These are phyloP conservation scores for Mycena belliarum DNA, from an alignment of 768 basidiomycete species.

Conservation along the genomic window DNA sequence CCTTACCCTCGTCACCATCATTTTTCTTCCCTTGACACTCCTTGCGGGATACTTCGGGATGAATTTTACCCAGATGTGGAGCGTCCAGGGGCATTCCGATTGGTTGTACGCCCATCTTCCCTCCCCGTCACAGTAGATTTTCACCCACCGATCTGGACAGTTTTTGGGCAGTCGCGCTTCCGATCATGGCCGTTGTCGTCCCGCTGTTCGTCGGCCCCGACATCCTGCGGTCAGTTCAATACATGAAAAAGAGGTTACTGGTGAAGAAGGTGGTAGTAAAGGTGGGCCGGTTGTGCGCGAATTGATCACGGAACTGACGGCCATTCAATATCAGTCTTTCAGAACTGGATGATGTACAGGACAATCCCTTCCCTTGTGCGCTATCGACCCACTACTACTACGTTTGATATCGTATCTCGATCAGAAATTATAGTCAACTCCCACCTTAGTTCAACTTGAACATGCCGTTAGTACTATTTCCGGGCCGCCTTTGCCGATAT, in stretches of 20 bases:
- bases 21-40: slow-evolving; percentile 68
- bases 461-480: too few relatives aligned
- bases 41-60: slow-evolving; percentile 53
- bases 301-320: background rate
- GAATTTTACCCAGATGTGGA: slow-evolving; percentile 66
- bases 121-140: too few relatives aligned
- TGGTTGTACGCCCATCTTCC: slow-evolving; percentile 36
- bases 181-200: slow-evolving; percentile 53
- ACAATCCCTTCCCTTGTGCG: too few relatives aligned
- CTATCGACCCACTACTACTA: too few relatives aligned
- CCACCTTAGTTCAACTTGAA: too few relatives aligned
- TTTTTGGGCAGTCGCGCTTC: slow-evolving; percentile 67
- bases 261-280: slow-evolving; percentile 1
- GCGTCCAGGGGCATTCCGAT: slow-evolving; percentile 42
- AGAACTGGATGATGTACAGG: too few relatives aligned
- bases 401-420: too few relatives aligned
- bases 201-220: slow-evolving; percentile 55
- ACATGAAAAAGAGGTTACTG: slow-evolving; percentile 42
- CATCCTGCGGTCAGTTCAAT: slow-evolving; percentile 43
- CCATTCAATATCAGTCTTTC: background rate
- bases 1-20: slow-evolving; percentile 66
- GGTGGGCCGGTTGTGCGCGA: background rate
- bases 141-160: slow-evolving; percentile 30
- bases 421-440: too few relatives aligned
- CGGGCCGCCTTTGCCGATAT: too few relatives aligned